Base-by-base conservation (phyloP, 1,284 basidiomycete species). In the Sutorius eximius region DNA sequence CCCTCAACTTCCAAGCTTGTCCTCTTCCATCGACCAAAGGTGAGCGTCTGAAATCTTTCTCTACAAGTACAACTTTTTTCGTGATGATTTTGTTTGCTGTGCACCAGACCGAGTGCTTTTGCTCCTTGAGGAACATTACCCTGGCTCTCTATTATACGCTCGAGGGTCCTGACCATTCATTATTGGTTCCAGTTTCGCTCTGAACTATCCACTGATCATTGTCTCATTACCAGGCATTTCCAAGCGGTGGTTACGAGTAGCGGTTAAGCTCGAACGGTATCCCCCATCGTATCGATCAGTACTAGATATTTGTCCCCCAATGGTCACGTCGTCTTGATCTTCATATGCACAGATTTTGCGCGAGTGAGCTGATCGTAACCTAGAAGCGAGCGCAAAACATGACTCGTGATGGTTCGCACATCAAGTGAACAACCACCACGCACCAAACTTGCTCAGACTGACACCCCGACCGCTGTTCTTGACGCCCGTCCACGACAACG, bases 401-500 rank as follows among this genome's bases (percentile, higher is more conserved):
- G 16, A 27, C 8, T 12, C 8, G 5, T 22, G 27, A 48, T 24
- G 33, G 42, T 24, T 36, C 20, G n/a, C 9, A 9, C 20, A 12
- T 18, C n/a, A 38, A 29, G 22, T 16, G 3, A 53, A 44, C 18
- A 38, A 6, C 37, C 24, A 53, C 32, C 18, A 77, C 86, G 57
- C 59, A 92, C 93, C 93, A 59, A 93, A 93, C 66, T 87, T 87
- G 68, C 91, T 93, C 63, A 98, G 74, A 65, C 91, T 94, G 58
- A 98, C 77, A 3, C 96, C 96, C 32, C 93, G 78, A 18, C 96
- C 95, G 53, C 90, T 93, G 68, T 97, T 79, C 77, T 98, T 98
- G 53, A 93, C 89, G 2, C 95, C 95, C 1, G 89, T 91, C 95
- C 96, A 98, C 1, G 92, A 84, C 3, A 98, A 76, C 1, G 93